These are phyloP conservation scores for Amylocarpus encephaloides DNA, from an alignment of 2,329 filamentous ascomycete genomes.

Conservation along the genomic window DNA sequence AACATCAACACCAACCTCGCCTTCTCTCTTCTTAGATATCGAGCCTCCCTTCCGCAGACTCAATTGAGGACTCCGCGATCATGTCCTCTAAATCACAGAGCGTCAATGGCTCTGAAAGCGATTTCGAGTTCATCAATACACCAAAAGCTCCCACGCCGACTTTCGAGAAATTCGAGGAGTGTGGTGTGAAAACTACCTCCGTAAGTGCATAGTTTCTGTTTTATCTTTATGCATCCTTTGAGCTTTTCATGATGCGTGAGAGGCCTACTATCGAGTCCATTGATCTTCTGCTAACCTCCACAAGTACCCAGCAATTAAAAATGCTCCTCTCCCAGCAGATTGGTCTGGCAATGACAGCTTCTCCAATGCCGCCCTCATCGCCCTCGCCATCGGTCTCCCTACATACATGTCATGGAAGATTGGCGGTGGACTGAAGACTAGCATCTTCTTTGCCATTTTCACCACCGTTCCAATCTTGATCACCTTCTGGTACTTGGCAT, in stretches of 20 bases:
- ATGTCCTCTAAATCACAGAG: constrained; percentile 45
- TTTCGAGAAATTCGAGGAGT: constrained; percentile 47
- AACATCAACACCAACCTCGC: too few species aligned
- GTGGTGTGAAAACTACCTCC: constrained; percentile 49
- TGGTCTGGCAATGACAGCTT: constrained; percentile 78
- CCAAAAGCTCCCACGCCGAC: constrained; percentile 44
- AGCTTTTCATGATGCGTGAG: background rate
- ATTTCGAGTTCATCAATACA: constrained; percentile 60
- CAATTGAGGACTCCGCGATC: constrained; percentile 24
- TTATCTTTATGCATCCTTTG: background rate
- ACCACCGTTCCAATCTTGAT: constrained; percentile 73
- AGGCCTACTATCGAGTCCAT: constrained; percentile 20
- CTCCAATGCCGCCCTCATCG: constrained; percentile 72
- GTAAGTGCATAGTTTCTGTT: constrained; percentile 34
- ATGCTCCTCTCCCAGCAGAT: constrained; percentile 89
- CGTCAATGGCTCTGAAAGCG: constrained; percentile 43
- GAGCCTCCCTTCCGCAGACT: constrained; percentile 1
- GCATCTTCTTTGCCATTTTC: constrained; percentile 77
- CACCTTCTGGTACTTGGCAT: constrained; percentile 75
- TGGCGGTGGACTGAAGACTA: constrained; percentile 79
- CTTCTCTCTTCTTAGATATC: background rate
- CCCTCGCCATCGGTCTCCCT: constrained; percentile 64
- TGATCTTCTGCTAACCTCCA: constrained; percentile 21
- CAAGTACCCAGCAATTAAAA: constrained; percentile 84
- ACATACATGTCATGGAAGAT: constrained; percentile 77